Conservation (phyloP, 148 eudicot species). For the Camellia japonica region DNA sequence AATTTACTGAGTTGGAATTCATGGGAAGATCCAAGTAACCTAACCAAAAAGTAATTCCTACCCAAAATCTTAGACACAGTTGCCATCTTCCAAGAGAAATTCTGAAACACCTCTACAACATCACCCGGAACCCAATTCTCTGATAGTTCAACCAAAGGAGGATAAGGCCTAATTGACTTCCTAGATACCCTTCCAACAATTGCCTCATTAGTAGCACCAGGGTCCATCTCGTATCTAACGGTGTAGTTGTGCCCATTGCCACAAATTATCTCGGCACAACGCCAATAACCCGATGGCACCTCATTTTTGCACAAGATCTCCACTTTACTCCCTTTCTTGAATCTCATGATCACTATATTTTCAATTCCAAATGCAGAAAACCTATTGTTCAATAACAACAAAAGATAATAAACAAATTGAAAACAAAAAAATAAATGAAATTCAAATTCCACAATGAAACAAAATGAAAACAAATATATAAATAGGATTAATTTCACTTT, state of each 20-base stretch:
- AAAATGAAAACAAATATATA: not conserved
- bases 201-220: conserved; percentile 24
- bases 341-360: conserved; percentile 43
- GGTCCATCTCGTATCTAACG: conserved; percentile 43
- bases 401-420: conserved; percentile 14
- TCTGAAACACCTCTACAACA: conserved; percentile 64
- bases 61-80: conserved; percentile 43
- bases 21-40: conserved; percentile 56
- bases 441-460: not conserved
- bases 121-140: conserved; percentile 57
- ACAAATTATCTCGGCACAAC: conserved; percentile 51
- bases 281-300: conserved; percentile 70
- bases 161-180: conserved; percentile 67
- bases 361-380: conserved; percentile 22
- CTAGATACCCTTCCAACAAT: conserved; percentile 46
- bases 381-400: conserved; percentile 23
- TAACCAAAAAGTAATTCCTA: conserved; percentile 39
- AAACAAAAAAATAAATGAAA: not conserved
- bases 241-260: conserved; percentile 53
- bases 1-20: conserved; percentile 41
- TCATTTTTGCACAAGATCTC: conserved; percentile 60
- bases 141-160: conserved; percentile 45
- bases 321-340: conserved; percentile 63
- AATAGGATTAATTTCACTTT: too few relatives aligned
- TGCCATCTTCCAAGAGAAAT: conserved; percentile 65